These are phyloP conservation scores for Lasiosphaeria ovina DNA, from an alignment of 495 filamentous ascomycete genomes.

Conservation along the genomic window DNA sequence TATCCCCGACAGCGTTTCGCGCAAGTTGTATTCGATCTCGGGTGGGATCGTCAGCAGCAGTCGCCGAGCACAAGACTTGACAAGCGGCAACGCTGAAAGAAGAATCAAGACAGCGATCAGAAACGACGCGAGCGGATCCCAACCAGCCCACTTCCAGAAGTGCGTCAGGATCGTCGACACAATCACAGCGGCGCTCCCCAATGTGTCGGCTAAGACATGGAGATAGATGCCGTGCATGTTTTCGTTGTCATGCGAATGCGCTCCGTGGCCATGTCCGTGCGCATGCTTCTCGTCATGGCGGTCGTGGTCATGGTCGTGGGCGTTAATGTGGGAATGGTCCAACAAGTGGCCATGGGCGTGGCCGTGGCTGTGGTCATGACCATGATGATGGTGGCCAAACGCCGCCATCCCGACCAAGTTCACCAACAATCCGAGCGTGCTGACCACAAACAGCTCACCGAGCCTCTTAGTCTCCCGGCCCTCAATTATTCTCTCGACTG, in stretches of 20 bases:
- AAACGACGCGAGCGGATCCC: conserved; percentile 91
- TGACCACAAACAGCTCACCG: conserved; percentile 83
- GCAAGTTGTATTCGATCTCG: conserved; percentile 83
- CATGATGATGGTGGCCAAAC: conserved; percentile 72
- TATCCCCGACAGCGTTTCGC: conserved; percentile 80
- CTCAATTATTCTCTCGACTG: conserved; percentile 78
- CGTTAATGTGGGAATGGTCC: conserved; percentile 37
- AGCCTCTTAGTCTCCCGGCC: conserved; percentile 80
- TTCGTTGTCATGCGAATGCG: conserved; percentile 77
- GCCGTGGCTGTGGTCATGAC: conserved; percentile 59
- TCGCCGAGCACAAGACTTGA: conserved; percentile 76
- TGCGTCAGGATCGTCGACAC: conserved; percentile 86
- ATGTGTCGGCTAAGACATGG: conserved; percentile 91
- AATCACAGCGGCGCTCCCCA: conserved; percentile 92
- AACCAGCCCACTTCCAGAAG: conserved; percentile 85
- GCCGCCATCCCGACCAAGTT: conserved; percentile 90
- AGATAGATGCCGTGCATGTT: conserved; percentile 99
- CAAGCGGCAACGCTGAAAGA: conserved; percentile 80
- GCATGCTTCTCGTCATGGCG: conserved; percentile 35
- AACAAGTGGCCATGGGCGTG: conserved; percentile 40
- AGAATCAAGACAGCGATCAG: conserved; percentile 93
- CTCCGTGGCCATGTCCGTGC: conserved; percentile 40
- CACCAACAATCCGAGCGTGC: conserved; percentile 76
- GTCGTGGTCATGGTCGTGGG: conserved; percentile 36
- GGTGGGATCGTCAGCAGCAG: conserved; percentile 81